Evolutionary conservation across 2,329 filamentous ascomycete genomes (phyloP).

Genomic region (Pseudocercospora vitis): DNA sequence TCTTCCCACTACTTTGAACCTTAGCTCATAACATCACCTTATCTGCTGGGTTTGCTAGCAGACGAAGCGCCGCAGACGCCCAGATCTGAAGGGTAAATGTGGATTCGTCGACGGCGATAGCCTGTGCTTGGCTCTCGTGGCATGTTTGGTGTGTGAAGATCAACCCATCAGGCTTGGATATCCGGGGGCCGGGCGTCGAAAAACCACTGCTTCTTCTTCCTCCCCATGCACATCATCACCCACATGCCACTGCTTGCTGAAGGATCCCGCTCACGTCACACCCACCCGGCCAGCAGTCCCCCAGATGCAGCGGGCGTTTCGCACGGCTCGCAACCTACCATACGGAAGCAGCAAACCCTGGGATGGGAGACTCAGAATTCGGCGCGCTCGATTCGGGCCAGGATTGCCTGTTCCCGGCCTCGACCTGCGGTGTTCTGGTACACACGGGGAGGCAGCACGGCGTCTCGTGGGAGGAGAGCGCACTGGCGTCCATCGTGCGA

Average conservation of each 20-base stretch:
- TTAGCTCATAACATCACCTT: constrained; percentile 12
- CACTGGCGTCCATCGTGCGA: background rate
- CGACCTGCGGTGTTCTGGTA: no score
- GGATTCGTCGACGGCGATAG: background rate
- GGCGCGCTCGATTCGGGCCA: no score
- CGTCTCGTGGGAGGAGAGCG: constrained; percentile 3
- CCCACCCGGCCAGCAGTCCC: background rate
- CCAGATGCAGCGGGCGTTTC: no score
- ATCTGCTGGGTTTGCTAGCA: constrained; percentile 7
- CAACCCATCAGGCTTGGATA: no score
- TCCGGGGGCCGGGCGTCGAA: background rate
- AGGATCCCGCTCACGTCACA: background rate
- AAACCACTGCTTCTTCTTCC: background rate
- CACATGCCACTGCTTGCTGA: background rate
- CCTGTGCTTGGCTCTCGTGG: constrained; percentile 9
- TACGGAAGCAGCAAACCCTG: no score
- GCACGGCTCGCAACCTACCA: no score
- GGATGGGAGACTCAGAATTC: no score
- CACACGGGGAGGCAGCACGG: no score
- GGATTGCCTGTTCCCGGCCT: no score
- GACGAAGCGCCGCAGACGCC: constrained; percentile 8
- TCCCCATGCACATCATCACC: no score
- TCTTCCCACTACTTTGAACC: constrained; percentile 9
- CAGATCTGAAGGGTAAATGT: constrained; percentile 4
- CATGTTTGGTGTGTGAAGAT: background rate